phyloP scores from a whole-genome alignment of 768 basidiomycete genomes.

The Pholiota microspora region DNA sequence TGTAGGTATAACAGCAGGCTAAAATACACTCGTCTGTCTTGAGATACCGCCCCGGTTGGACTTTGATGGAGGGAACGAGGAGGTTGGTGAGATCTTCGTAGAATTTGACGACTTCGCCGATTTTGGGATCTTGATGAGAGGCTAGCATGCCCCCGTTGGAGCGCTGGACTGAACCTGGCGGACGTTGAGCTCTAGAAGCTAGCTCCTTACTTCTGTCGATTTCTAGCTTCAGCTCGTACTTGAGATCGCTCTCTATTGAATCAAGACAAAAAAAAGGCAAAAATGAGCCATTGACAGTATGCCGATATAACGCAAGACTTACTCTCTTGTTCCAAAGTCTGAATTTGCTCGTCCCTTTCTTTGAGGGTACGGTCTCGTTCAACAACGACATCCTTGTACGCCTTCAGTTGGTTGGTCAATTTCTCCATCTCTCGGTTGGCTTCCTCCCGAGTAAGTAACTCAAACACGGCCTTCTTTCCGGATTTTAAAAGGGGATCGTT shows the following conservation, averaged over 20 bases:
- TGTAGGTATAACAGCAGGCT: conserved; percentile 66
- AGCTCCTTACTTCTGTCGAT: conserved; percentile 52
- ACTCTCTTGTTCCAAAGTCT: conserved; percentile 50
- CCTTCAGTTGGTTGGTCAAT: conserved; percentile 35
- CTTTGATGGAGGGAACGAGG: conserved; percentile 61
- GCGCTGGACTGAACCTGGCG: conserved; percentile 35
- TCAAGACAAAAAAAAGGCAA: background rate
- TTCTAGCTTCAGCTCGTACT: conserved; percentile 59
- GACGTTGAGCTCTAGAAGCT: conserved; percentile 27
- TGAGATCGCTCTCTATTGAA: conserved; percentile 46
- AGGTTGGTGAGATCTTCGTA: conserved; percentile 89
- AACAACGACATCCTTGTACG: conserved; percentile 34
- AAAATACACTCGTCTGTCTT: conserved; percentile 60
- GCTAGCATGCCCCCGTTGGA: conserved; percentile 34
- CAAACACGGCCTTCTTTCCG: conserved; percentile 49
- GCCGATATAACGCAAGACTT: conserved; percentile 15
- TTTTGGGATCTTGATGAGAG: conserved; percentile 51
- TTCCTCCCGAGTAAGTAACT: conserved; percentile 71
- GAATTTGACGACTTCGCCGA: conserved; percentile 59
- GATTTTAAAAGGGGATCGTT: conserved; percentile 52
- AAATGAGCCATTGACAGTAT: background rate
- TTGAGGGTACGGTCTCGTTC: conserved; percentile 42
- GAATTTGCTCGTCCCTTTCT: conserved; percentile 46
- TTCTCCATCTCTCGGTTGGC: conserved; percentile 66
- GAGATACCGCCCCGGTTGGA: conserved; percentile 31